A percentile compares a stretch with the other conserved stretches of the same genome.
Evolutionary conservation across 768 basidiomycete genomes (phyloP).

Genomic region (Kwoniella botswanensis): DNA sequence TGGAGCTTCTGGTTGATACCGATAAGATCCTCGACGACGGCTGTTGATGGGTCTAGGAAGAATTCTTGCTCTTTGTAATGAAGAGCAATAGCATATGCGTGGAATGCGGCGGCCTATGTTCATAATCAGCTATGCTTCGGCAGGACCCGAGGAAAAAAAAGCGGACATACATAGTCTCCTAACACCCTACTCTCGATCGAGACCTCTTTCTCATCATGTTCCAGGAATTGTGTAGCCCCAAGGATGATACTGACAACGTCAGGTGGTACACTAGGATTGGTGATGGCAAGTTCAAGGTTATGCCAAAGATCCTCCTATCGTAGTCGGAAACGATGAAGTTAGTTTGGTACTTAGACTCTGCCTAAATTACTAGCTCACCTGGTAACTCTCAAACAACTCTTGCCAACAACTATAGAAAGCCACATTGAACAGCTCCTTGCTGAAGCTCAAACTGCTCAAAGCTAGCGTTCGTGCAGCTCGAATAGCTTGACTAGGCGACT

Average conservation of each 20-base stretch:
- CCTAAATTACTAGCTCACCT: constrained; percentile 64
- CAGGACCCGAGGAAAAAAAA: too few relatives aligned
- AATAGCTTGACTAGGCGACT: constrained; percentile 97
- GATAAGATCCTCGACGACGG: constrained; percentile 92
- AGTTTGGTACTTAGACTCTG: too few relatives aligned
- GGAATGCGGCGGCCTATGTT: constrained; percentile 74
- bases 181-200: constrained; percentile 92
- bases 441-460: constrained; percentile 85
- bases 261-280: constrained; percentile 73
- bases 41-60: constrained; percentile 81
- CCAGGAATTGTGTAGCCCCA: constrained; percentile 97
- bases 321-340: constrained; percentile 17
- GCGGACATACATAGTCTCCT: constrained; percentile 70
- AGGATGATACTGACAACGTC: constrained; percentile 89
- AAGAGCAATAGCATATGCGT: constrained; percentile 94
- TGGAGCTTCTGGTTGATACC: constrained; percentile 95
- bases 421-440: constrained; percentile 94
- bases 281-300: constrained; percentile 81
- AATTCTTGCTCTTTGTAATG: constrained; percentile 99
- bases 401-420: constrained; percentile 98
- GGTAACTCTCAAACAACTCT: constrained; percentile 93
- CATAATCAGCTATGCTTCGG: constrained; percentile 14
- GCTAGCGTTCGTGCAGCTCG: constrained; percentile 94
- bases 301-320: constrained; percentile 90
- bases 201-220: constrained; percentile 94